These are phyloP conservation scores for Fusarium drepaniforme DNA, from an alignment of 2,329 filamentous ascomycete species.

Conservation along the genomic window DNA sequence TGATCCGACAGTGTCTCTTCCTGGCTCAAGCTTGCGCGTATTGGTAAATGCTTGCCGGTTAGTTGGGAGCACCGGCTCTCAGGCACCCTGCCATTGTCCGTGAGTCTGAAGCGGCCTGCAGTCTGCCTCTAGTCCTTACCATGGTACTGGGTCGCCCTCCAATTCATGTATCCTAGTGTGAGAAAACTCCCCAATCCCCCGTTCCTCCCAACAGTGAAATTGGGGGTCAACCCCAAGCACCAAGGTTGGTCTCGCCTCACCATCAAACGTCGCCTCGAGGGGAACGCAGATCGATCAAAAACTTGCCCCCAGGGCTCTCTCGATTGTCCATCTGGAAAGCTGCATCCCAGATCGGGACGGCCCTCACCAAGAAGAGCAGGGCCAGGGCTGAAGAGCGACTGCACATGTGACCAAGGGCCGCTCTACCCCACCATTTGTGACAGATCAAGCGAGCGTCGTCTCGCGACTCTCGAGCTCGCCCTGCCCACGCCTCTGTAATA, in stretches of 20 bases:
- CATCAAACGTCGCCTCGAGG: conserved; percentile 12
- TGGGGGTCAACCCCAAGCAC: conserved; percentile 10
- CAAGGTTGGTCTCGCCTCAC: conserved; percentile 11
- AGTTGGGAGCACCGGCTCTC: conserved; percentile 3
- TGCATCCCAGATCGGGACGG: conserved; percentile 34
- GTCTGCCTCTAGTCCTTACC: conserved; percentile 34
- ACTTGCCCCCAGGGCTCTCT: conserved; percentile 5
- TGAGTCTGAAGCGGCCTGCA: conserved; percentile 30
- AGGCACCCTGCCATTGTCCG: conserved; percentile 18
- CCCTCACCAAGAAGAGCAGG: conserved; percentile 23
- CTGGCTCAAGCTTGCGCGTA: conserved; percentile 7
- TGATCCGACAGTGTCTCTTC: conserved; percentile 20
- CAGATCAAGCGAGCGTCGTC: conserved; percentile 24
- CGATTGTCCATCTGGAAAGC: conserved; percentile 34
- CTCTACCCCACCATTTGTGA: conserved; percentile 38
- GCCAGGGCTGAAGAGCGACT: conserved; percentile 24
- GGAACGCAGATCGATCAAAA: conserved; percentile 21
- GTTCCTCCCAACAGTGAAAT: conserved; percentile 1
- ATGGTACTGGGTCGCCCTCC: conserved; percentile 33
- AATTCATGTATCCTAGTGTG: conserved; percentile 16
- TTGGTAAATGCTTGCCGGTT: background rate
- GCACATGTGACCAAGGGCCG: conserved; percentile 30
- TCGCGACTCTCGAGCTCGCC: conserved; percentile 15
- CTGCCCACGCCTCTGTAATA: conserved; percentile 5
- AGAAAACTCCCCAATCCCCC: conserved; percentile 13